Percentiles rank a stretch among this genome's conserved stretches.
These are phyloP conservation scores for Coelastrella sp. DNA, from an alignment of 139 green algal genomes.

Conservation along the genomic window DNA sequence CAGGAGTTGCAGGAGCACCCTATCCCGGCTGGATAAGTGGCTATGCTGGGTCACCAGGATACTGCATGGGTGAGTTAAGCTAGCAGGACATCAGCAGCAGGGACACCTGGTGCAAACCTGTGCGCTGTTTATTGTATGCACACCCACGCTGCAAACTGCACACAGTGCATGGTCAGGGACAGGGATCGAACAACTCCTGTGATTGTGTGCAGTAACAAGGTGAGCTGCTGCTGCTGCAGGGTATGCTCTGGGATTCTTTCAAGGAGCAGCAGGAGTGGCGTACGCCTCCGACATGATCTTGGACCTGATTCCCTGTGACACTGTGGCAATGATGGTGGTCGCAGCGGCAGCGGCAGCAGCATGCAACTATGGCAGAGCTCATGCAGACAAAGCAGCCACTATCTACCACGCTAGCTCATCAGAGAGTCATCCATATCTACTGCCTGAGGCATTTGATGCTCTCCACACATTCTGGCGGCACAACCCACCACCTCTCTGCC, in stretches of 20 bases:
- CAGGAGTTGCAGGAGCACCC: conserved; percentile 26
- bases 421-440: background rate
- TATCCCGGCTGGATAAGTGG: conserved; percentile 28
- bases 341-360: conserved; percentile 21
- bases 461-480: background rate
- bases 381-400: background rate
- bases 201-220: too few species aligned
- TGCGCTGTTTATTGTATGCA: too few species aligned
- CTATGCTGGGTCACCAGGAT: conserved; percentile 1
- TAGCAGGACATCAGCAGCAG: background rate
- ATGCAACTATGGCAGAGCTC: background rate
- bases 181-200: too few species aligned
- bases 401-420: conserved; percentile 2
- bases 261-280: background rate
- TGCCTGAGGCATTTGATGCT: background rate
- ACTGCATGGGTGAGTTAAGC: conserved; percentile 22
- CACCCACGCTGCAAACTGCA: too few species aligned
- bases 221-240: background rate
- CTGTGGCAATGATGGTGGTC: conserved; percentile 1
- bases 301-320: conserved; percentile 31
- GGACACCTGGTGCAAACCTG: too few species aligned
- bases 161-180: too few species aligned
- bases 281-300: conserved; percentile 12
- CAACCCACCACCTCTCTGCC: conserved; percentile 16
- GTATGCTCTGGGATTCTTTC: conserved; percentile 37